Percentiles rank a stretch among this genome's conserved stretches.
These are phyloP conservation scores for Apiospora pterosperma DNA, from an alignment of 2,329 filamentous ascomycete genomes.

Conservation along the genomic window DNA sequence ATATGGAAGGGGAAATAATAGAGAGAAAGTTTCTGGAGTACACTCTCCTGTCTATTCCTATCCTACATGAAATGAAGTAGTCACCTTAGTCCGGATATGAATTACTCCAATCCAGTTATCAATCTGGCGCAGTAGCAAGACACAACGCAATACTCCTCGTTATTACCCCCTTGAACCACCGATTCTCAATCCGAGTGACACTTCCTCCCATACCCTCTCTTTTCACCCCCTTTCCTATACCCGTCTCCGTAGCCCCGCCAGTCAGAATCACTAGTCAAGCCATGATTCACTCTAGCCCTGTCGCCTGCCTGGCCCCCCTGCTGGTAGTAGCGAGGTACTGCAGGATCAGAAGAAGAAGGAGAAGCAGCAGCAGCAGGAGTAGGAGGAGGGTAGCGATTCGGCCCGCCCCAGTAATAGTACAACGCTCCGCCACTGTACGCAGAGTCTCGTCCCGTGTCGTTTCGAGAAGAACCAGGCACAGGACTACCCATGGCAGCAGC, in stretches of 20 bases:
- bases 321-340: background rate
- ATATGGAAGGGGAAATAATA: background rate
- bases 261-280: background rate
- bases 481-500: background rate
- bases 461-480: background rate
- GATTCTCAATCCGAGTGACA: background rate
- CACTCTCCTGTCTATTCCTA: background rate
- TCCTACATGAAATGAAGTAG: background rate
- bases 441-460: background rate
- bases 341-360: no score
- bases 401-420: background rate
- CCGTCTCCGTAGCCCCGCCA: background rate
- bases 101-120: background rate
- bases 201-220: background rate
- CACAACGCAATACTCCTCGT: background rate
- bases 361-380: background rate
- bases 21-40: background rate
- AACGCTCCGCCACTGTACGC: background rate
- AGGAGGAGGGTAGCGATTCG: background rate
- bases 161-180: background rate
- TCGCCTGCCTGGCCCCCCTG: no score
- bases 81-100: background rate
- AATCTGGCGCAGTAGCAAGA: background rate
- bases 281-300: background rate
- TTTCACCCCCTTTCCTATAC: background rate